phyloP scores from a whole-genome alignment of 768 basidiomycete genomes.

The Mycena metata region DNA sequence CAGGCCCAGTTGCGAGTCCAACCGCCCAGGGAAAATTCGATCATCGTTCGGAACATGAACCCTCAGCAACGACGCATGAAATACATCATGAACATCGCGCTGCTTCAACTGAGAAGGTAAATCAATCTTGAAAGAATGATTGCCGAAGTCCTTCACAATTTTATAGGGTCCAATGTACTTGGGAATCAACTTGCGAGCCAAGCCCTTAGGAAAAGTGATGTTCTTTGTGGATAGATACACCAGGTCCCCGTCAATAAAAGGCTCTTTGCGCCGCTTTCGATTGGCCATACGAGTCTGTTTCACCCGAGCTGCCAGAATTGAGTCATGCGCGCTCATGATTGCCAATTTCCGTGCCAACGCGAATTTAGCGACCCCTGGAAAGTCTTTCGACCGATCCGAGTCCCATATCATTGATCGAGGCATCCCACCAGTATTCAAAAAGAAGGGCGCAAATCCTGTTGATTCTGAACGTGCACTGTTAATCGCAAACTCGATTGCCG shows the following conservation, averaged over 20 bases:
- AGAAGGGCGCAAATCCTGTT: slow-evolving; percentile 40
- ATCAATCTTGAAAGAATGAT: slow-evolving; percentile 7
- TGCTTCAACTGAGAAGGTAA: background rate
- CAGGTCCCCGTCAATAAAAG: slow-evolving; percentile 44
- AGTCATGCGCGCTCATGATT: slow-evolving; percentile 48
- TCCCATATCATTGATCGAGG: slow-evolving; percentile 42
- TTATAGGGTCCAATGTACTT: slow-evolving; percentile 45
- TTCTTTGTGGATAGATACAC: slow-evolving; percentile 37
- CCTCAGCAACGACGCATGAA: slow-evolving; percentile 1
- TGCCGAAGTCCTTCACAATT: slow-evolving; percentile 5
- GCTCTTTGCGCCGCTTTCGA: slow-evolving; percentile 25
- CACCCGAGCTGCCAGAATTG: slow-evolving; percentile 45
- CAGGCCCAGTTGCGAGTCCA: slow-evolving; percentile 33
- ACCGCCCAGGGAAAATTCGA: slow-evolving; percentile 41
- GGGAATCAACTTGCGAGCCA: slow-evolving; percentile 44
- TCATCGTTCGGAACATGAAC: slow-evolving; percentile 42
- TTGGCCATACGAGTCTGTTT: slow-evolving; percentile 53
- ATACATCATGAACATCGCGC: background rate
- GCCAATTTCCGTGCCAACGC: slow-evolving; percentile 45
- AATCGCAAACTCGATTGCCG: slow-evolving; percentile 38
- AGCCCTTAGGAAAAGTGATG: slow-evolving; percentile 43
- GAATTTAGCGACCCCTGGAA: slow-evolving; percentile 46
- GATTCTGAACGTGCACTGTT: slow-evolving; percentile 25
- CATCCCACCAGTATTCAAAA: slow-evolving; percentile 7
- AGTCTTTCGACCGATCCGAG: slow-evolving; percentile 14